Evolutionary conservation across 805 yeast species (phyloP).

Genomic region (Pichia occidentalis): DNA sequence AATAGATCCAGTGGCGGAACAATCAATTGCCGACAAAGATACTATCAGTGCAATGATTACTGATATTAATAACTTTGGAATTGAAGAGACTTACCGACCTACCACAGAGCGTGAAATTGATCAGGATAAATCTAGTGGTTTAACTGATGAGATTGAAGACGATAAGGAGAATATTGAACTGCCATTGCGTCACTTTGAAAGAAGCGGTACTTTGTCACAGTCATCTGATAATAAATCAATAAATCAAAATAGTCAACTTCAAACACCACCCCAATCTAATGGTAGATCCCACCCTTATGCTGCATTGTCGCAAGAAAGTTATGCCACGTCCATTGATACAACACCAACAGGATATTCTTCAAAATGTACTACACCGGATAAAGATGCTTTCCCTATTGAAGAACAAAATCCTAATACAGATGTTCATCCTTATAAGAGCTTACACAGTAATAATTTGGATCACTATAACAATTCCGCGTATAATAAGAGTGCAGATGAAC

Average conservation of each 20-base stretch:
- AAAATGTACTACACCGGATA: slow-evolving; percentile 7
- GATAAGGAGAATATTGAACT: not conserved
- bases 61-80: slow-evolving; percentile 6
- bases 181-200: slow-evolving; percentile 10
- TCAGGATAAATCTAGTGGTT: not conserved
- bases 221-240: too few relatives aligned
- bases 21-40: not conserved
- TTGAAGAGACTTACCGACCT: too few relatives aligned
- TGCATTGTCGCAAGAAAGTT: slow-evolving; percentile 4
- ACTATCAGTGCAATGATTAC: slow-evolving; percentile 2
- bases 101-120: too few relatives aligned
- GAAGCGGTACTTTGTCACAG: too few relatives aligned
- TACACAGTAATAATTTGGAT: too few relatives aligned
- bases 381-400: too few relatives aligned
- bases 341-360: not conserved
- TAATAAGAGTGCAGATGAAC: too few relatives aligned
- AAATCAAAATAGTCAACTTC: not conserved
- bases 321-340: slow-evolving; percentile 2
- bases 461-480: not conserved
- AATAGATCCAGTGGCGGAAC: not conserved
- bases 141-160: not conserved
- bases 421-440: too few relatives aligned
- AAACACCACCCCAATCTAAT: not conserved
- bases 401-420: too few relatives aligned
- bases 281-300: slow-evolving; percentile 2